Base-by-base conservation (phyloP, 2,329 filamentous ascomycete genomes). In the Pseudogymnoascus sp. region DNA sequence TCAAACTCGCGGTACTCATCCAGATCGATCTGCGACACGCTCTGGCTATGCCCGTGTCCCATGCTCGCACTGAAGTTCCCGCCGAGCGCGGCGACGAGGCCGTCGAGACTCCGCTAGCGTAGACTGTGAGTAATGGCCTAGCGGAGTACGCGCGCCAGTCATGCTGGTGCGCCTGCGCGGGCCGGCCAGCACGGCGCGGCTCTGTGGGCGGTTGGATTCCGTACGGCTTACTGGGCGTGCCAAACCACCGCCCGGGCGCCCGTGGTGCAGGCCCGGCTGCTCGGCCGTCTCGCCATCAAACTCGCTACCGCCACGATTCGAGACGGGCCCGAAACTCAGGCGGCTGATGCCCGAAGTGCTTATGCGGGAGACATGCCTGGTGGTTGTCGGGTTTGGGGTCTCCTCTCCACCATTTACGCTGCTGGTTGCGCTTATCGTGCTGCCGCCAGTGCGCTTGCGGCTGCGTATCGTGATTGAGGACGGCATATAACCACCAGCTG, bases 381-480 rank as follows among this genome's bases (percentile, higher is more conserved):
- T 69, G 59, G 66, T 69, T 60, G 69, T 65, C 52, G 75, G 72
- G 59, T 72, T 77, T 4, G 74, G 71, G 4, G 75, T 73, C 11
- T 69, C 69, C 16, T 73, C 70, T 23, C 61, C 63, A n/a, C 64
- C 67, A n/a, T 38, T 40, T 52, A 66, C 61, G 14, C 71, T 70
- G 12, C 71, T 67, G 5, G 55, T 66, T 23, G 41, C 61, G 37
- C 71, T 72, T 8, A 66, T 65, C 23, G 78, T 73, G 71, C 67
- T 78, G 60, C 84, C 87, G 14, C 81, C 78, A 7, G 83, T 83
- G 63, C 89, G 86, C 76, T 91, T 90, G 67, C 84, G 84, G 70
- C 85, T 87, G 61, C 91, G 86, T 71, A 88, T 80, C 31, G 85
- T 87, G 68, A 87, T 79, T 60, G 81, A 81, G 3, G 84, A 77